Percentiles rank a stretch among this genome's conserved stretches.
Evolutionary conservation across 257 asterid genomes (phyloP).

Genomic region (Nicotiana paniculata): DNA sequence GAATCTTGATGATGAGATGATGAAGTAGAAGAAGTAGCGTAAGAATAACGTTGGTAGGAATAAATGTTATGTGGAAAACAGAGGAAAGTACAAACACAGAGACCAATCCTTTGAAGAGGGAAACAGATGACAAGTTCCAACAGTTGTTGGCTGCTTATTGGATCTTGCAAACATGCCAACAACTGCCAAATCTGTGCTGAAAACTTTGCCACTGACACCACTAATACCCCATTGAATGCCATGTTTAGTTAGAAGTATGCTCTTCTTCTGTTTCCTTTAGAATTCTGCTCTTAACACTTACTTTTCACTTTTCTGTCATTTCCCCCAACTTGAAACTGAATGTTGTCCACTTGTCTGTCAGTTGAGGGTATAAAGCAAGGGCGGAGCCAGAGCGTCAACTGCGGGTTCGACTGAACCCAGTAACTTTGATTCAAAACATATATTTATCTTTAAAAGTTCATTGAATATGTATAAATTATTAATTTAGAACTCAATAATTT

Average conservation of each 20-base stretch:
- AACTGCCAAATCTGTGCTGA: slow-evolving; percentile 26
- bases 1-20: neutral
- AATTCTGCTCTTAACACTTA: neutral
- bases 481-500: no score
- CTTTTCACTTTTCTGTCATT: neutral
- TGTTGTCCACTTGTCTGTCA: neutral
- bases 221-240: slow-evolving; percentile 22
- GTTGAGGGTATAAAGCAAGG: neutral
- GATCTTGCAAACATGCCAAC: slow-evolving; percentile 20
- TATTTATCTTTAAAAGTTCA: no score
- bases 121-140: slow-evolving; percentile 28
- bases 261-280: neutral
- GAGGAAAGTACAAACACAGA: slow-evolving; percentile 24
- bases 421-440: no score
- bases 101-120: slow-evolving; percentile 29
- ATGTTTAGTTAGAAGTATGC: neutral
- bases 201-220: slow-evolving; percentile 23
- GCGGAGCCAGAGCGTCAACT: no score
- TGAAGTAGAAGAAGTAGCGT: neutral
- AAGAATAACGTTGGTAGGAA: neutral
- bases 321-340: neutral
- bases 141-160: slow-evolving; percentile 24
- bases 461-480: no score
- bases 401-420: no score
- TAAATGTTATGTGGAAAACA: slow-evolving; percentile 9